These are phyloP conservation scores for Malbranchea zuffiana DNA, from an alignment of 2,329 filamentous ascomycete genomes.

Conservation along the genomic window DNA sequence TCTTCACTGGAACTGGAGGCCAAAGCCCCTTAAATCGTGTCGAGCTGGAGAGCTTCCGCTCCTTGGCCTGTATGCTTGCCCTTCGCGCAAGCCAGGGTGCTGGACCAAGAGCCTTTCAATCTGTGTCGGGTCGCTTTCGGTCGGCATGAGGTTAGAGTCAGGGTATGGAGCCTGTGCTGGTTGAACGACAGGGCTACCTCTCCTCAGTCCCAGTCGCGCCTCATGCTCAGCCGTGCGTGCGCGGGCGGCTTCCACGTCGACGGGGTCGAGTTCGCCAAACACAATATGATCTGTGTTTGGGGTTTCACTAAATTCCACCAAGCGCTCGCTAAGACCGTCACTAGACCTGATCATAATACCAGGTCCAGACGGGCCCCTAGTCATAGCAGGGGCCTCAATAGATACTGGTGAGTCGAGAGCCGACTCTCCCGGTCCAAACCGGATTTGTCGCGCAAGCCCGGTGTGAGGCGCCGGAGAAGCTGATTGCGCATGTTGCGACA, in stretches of 20 bases:
- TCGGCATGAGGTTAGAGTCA: slow-evolving; percentile 19
- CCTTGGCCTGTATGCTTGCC: slow-evolving; percentile 5
- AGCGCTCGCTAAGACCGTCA: slow-evolving; percentile 11
- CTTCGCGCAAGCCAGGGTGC: not conserved
- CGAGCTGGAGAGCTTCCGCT: slow-evolving; percentile 21
- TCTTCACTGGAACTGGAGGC: slow-evolving; percentile 13
- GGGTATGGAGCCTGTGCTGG: slow-evolving; percentile 17
- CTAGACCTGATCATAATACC: slow-evolving; percentile 19
- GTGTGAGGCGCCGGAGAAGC: slow-evolving; percentile 7
- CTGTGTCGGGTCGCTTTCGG: slow-evolving; percentile 14
- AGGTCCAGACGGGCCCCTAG: slow-evolving; percentile 18
- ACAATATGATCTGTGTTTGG: slow-evolving; percentile 15
- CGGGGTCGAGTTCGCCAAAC: slow-evolving; percentile 19
- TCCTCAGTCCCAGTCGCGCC: no score
- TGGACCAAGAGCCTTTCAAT: slow-evolving; percentile 1
- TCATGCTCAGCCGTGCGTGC: slow-evolving; percentile 14
- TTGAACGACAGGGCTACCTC: not conserved
- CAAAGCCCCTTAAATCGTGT: slow-evolving; percentile 19
- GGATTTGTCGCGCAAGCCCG: slow-evolving; percentile 4
- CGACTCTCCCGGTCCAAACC: slow-evolving; percentile 11
- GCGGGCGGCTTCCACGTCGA: slow-evolving; percentile 18
- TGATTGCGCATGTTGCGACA: slow-evolving; percentile 1
- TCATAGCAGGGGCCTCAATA: slow-evolving; percentile 13
- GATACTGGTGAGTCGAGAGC: slow-evolving; percentile 12
- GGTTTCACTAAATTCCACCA: slow-evolving; percentile 13